These are phyloP conservation scores for Macrolepiota dolichaula DNA, from an alignment of 768 basidiomycete species.

Conservation along the genomic window DNA sequence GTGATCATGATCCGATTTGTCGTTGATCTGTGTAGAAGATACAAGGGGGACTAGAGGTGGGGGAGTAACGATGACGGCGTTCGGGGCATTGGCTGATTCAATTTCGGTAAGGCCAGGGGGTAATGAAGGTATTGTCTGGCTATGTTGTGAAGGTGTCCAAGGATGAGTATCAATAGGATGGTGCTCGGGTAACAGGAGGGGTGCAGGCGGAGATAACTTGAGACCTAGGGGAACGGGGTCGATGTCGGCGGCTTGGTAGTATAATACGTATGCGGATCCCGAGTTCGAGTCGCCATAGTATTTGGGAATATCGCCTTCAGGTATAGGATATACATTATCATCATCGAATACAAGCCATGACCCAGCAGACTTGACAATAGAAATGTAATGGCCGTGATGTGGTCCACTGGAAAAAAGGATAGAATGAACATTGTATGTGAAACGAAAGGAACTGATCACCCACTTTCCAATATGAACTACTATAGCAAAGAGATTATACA, in stretches of 20 bases:
- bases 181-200: constrained; percentile 19
- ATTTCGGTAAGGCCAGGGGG: constrained; percentile 22
- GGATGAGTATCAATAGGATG: constrained; percentile 17
- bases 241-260: constrained; percentile 93
- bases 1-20: neutral
- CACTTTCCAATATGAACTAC: constrained; percentile 99
- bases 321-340: constrained; percentile 83
- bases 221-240: constrained; percentile 73
- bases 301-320: constrained; percentile 85
- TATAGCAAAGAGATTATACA: constrained; percentile 94
- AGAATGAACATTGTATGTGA: constrained; percentile 12
- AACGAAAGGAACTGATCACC: constrained; percentile 32
- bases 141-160: constrained; percentile 14
- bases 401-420: constrained; percentile 64
- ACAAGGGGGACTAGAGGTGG: constrained; percentile 22
- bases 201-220: constrained; percentile 29
- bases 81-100: constrained; percentile 18
- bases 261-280: constrained; percentile 93
- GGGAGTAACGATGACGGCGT: constrained; percentile 23
- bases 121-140: constrained; percentile 25
- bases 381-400: constrained; percentile 98
- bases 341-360: constrained; percentile 96
- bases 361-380: constrained; percentile 83
- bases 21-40: constrained; percentile 6
- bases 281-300: constrained; percentile 91